These are phyloP conservation scores for Aquanectria penicillioides DNA, from an alignment of 2,329 filamentous ascomycete genomes.

Conservation along the genomic window DNA sequence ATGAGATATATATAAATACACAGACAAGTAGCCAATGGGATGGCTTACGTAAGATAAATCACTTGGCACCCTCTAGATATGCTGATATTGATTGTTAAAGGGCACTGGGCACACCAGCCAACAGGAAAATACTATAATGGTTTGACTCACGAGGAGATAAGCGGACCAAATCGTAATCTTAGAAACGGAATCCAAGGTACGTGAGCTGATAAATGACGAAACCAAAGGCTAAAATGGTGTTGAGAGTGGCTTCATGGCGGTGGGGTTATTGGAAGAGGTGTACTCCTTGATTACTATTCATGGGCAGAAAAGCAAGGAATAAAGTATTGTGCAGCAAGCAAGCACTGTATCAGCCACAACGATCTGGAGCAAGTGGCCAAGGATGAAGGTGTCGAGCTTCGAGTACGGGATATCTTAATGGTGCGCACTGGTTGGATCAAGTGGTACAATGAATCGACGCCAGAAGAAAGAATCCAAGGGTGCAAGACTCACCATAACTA, in stretches of 20 bases:
- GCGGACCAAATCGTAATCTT: background rate
- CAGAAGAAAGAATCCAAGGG: background rate
- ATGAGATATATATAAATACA: slow-evolving; percentile 65
- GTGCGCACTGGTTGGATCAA: slow-evolving; percentile 12
- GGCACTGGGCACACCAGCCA: slow-evolving; percentile 10
- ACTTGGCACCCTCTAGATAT: background rate
- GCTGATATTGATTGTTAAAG: background rate
- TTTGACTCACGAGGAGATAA: slow-evolving; percentile 7
- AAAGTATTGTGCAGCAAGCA: background rate
- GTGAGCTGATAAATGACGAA: background rate
- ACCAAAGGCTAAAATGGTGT: background rate
- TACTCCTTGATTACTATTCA: slow-evolving; percentile 56
- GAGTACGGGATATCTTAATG: slow-evolving; percentile 4
- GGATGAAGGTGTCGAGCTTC: background rate
- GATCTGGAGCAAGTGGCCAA: background rate
- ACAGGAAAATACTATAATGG: slow-evolving; percentile 8
- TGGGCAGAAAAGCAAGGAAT: background rate
- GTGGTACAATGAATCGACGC: slow-evolving; percentile 8
- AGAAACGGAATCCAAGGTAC: slow-evolving; percentile 8
- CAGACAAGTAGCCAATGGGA: slow-evolving; percentile 68
- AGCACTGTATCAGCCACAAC: slow-evolving; percentile 2
- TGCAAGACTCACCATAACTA: slow-evolving; percentile 10
- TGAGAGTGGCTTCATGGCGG: slow-evolving; percentile 57
- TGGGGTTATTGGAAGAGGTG: slow-evolving; percentile 63
- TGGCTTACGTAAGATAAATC: slow-evolving; percentile 49